Conservation (phyloP, 2,329 filamentous ascomycete species). For the Pseudogymnoascus sp. region DNA sequence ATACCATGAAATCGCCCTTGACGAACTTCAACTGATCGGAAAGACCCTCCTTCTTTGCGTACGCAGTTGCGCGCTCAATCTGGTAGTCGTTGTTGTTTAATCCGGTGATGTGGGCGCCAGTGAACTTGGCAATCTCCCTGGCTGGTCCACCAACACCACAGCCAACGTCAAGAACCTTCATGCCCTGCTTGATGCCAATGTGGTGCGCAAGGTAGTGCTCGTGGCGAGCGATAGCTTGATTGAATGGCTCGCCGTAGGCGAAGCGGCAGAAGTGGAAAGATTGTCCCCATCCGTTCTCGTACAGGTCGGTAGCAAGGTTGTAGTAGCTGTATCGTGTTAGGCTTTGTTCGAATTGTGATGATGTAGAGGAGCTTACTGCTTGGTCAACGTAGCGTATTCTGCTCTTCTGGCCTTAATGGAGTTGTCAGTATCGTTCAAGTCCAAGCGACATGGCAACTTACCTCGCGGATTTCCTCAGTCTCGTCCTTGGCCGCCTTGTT, state of each 20-base stretch:
- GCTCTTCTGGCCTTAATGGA: slow-evolving; percentile 60
- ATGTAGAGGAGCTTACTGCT: slow-evolving; percentile 58
- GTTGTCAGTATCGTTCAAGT: slow-evolving; percentile 16
- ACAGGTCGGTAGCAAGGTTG: slow-evolving; percentile 91
- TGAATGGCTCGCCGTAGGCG: slow-evolving; percentile 76
- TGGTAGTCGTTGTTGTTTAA: slow-evolving; percentile 99
- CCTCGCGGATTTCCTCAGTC: slow-evolving; percentile 74
- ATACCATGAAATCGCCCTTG: slow-evolving; percentile 93
- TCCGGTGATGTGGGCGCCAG: slow-evolving; percentile 79
- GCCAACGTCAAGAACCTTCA: slow-evolving; percentile 90
- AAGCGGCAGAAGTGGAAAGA: slow-evolving; percentile 98
- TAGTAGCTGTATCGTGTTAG: slow-evolving; percentile 61
- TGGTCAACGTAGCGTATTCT: slow-evolving; percentile 88
- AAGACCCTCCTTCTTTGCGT: slow-evolving; percentile 75
- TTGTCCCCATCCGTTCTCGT: slow-evolving; percentile 94
- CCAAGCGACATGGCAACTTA: slow-evolving; percentile 34
- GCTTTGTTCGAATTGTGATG: neutral
- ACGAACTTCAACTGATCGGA: slow-evolving; percentile 74
- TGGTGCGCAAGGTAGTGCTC: slow-evolving; percentile 94
- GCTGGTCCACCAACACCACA: slow-evolving; percentile 96
- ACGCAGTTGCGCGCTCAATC: slow-evolving; percentile 83
- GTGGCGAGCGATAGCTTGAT: slow-evolving; percentile 87
- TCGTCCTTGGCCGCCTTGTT: slow-evolving; percentile 72
- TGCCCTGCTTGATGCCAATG: slow-evolving; percentile 77
- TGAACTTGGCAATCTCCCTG: slow-evolving; percentile 93